Conservation (phyloP, 2,329 filamentous ascomycete species). For the Sporothrix luriei region DNA sequence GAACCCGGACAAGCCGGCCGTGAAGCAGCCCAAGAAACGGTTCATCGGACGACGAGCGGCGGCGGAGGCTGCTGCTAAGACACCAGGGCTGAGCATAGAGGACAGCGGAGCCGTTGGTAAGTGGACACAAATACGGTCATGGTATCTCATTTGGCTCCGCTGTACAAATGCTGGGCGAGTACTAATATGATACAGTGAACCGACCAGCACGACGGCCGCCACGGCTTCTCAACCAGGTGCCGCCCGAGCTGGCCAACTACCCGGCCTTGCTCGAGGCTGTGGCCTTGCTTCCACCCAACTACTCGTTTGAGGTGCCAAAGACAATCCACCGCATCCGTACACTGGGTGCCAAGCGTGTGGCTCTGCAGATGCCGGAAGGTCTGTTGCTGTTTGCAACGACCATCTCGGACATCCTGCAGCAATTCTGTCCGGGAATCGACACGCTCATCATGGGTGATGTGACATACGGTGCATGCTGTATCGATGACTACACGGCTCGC, state of each 20-base stretch:
- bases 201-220: slow-evolving; percentile 68
- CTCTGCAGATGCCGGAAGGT: slow-evolving; percentile 96
- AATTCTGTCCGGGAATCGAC: slow-evolving; percentile 88
- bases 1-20: slow-evolving; percentile 37
- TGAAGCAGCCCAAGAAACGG: slow-evolving; percentile 81
- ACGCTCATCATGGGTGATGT: slow-evolving; percentile 99
- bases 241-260: slow-evolving; percentile 82
- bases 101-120: slow-evolving; percentile 63
- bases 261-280: slow-evolving; percentile 85
- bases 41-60: slow-evolving; percentile 85
- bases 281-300: slow-evolving; percentile 85
- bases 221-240: slow-evolving; percentile 87
- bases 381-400: slow-evolving; percentile 94
- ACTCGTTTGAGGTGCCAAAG: slow-evolving; percentile 98
- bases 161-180: neutral
- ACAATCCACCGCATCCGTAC: slow-evolving; percentile 92
- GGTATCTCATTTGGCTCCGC: too few species aligned
- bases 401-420: slow-evolving; percentile 91
- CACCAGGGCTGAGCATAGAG: slow-evolving; percentile 48
- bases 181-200: slow-evolving; percentile 57
- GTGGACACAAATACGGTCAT: neutral
- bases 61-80: slow-evolving; percentile 54
- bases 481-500: slow-evolving; percentile 95
- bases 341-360: slow-evolving; percentile 76
- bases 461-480: slow-evolving; percentile 97